Evolutionary conservation across 371 early-diverging fungal genomes (phyloP), one percentile per base, ranked within the genome.

Genomic region (Coemansia sp.): DNA sequence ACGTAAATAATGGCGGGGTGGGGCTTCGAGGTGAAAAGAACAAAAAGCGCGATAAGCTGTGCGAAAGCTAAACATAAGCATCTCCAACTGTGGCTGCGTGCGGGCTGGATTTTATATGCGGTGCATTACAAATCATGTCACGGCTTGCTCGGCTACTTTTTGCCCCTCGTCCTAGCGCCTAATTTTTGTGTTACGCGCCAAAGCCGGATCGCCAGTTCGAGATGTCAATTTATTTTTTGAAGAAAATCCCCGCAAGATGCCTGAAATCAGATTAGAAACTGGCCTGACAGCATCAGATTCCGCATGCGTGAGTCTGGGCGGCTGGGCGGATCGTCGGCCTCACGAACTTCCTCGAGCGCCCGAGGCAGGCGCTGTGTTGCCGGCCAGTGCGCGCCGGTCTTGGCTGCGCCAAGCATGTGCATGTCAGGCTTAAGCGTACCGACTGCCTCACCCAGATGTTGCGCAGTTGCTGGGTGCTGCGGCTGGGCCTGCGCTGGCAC

Each of bases 271-370:
- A 73, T 51, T n/a, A 73, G 59, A 52, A 73, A 73, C 65, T 73
- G 73, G 17, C 73, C 73, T 15, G 73, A 73, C 4, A 73, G 65
- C 73, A 73, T 73, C 58, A 73, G 69, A 46, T 73, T 73, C 32
- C 69, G 44, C 69, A 73, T 73, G 49, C 73, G 69, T 44, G 73
- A 73, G 65, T 73, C 73, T 17, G 73, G 73, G 13, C 73, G 69
- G 62, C 69, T 73, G 29, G 69, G 73, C n/a, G 73, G 69, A 29
- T 73, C 69, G 23, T 60, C 29, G 19, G 28, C 54, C 17, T 52
- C 51, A 41, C 58, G 64, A 44, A 68, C 60, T n/a, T 68, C 73
- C 19, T 68, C 65, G 1, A 69, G 64, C 11, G 65, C 58, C 29
- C 56, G 61, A 48, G 73, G 64, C 58, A 61, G 68, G 39, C 59